Evolutionary conservation across 2,329 filamentous ascomycete species (phyloP).

Genomic region (Colletotrichum zoysiae): DNA sequence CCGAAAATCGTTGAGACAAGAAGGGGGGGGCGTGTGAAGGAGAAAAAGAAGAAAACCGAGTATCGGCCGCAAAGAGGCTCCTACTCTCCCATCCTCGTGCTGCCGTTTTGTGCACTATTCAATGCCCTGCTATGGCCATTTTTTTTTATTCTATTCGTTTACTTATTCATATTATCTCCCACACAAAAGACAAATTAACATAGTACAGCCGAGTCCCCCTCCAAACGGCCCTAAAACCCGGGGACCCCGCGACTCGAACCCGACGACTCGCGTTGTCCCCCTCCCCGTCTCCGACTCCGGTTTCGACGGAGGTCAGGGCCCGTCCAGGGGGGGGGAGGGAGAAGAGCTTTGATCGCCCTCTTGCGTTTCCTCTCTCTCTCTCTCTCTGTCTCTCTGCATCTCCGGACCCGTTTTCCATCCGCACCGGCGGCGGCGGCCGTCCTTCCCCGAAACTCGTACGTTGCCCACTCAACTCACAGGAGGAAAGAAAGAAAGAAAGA

Average conservation of each 20-base stretch:
- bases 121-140: not conserved
- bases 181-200: not conserved
- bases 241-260: not conserved
- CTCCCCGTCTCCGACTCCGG: not conserved
- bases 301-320: constrained; percentile 1
- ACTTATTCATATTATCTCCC: not conserved
- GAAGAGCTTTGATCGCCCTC: not conserved
- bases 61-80: not conserved
- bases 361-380: too few species aligned
- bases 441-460: not conserved
- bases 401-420: not conserved
- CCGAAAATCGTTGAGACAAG: not conserved
- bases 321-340: not conserved
- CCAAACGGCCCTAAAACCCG: too few species aligned
- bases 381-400: too few species aligned
- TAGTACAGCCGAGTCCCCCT: too few species aligned
- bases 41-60: not conserved
- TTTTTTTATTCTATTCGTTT: too few species aligned
- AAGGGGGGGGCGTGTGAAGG: not conserved
- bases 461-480: too few species aligned
- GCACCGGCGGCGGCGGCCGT: not conserved
- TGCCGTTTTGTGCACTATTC: not conserved
- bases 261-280: not conserved
- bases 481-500: too few species aligned
- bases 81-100: too few species aligned